These are phyloP conservation scores for Trametes gibbosa DNA, from an alignment of 768 basidiomycete species.

Conservation along the genomic window DNA sequence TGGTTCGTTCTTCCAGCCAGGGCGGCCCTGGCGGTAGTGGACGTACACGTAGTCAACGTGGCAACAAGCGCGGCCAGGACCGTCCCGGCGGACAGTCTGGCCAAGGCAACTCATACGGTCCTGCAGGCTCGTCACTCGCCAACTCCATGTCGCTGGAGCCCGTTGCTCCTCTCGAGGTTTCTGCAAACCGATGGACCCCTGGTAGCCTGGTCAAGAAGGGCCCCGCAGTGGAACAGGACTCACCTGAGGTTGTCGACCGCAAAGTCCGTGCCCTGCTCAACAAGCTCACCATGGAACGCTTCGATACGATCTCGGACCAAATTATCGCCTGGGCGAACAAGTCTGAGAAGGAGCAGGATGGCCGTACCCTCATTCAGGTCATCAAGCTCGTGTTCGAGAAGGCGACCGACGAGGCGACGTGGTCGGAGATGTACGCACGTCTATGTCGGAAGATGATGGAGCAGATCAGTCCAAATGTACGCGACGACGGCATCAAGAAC, in stretches of 20 bases:
- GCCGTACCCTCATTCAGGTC: conserved; percentile 91
- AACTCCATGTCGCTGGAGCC: conserved; percentile 47
- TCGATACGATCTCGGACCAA: conserved; percentile 93
- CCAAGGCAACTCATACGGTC: conserved; percentile 16
- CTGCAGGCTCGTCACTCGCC: conserved; percentile 26
- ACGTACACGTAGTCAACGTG: conserved; percentile 79
- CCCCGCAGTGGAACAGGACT: conserved; percentile 44
- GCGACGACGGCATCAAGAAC: conserved; percentile 83
- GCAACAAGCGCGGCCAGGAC: conserved; percentile 68
- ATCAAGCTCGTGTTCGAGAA: conserved; percentile 96
- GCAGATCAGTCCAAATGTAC: conserved; percentile 81
- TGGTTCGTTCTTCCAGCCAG: conserved; percentile 61
- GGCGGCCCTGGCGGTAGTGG: conserved; percentile 50
- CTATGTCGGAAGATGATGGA: conserved; percentile 96
- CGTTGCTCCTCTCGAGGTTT: conserved; percentile 70
- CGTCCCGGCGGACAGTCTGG: conserved; percentile 36
- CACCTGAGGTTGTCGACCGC: conserved; percentile 85
- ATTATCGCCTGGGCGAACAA: conserved; percentile 95
- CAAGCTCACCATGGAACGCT: conserved; percentile 95
- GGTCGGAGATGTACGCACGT: conserved; percentile 97
- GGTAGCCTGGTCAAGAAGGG: conserved; percentile 41
- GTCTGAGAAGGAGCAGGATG: conserved; percentile 89
- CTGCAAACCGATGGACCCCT: conserved; percentile 84
- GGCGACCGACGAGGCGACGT: conserved; percentile 93
- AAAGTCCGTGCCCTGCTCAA: conserved; percentile 92